phyloP scores from a whole-genome alignment of 2,329 filamentous ascomycete species.

The Diaporthe vexans region DNA sequence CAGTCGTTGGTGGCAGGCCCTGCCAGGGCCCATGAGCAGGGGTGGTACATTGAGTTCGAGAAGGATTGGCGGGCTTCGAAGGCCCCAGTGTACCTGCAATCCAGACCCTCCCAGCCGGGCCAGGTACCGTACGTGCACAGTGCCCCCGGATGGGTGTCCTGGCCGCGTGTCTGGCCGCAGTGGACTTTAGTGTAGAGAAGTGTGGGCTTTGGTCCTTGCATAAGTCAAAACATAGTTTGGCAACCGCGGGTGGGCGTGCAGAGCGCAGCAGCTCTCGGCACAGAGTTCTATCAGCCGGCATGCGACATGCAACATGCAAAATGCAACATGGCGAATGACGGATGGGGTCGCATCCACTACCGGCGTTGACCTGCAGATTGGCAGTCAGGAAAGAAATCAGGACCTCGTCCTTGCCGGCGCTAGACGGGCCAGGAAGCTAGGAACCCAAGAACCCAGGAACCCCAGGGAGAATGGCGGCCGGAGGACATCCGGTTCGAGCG shows the following conservation, averaged over 20 bases:
- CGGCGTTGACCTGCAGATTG: conserved; percentile 35
- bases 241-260: conserved; percentile 17
- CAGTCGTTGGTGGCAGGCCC: neutral
- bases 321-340: conserved; percentile 37
- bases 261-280: conserved; percentile 35
- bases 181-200: conserved; percentile 8
- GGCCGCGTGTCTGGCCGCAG: conserved; percentile 42
- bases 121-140: conserved; percentile 15
- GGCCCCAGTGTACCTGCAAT: neutral
- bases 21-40: conserved; percentile 13
- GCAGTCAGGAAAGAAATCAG: conserved; percentile 5
- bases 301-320: conserved; percentile 36
- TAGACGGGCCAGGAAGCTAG: neutral
- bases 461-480: conserved; percentile 7
- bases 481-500: conserved; percentile 38
- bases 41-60: conserved; percentile 29
- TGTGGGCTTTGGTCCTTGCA: conserved; percentile 21
- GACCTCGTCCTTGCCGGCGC: conserved; percentile 28
- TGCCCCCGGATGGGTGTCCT: conserved; percentile 24
- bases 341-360: conserved; percentile 38
- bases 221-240: conserved; percentile 21
- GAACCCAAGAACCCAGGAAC: conserved; percentile 1
- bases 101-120: conserved; percentile 9
- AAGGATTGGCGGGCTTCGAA: conserved; percentile 24
- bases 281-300: conserved; percentile 40